Base-by-base conservation (phyloP, 148 eudicot genomes). In the Rheum nobile region DNA sequence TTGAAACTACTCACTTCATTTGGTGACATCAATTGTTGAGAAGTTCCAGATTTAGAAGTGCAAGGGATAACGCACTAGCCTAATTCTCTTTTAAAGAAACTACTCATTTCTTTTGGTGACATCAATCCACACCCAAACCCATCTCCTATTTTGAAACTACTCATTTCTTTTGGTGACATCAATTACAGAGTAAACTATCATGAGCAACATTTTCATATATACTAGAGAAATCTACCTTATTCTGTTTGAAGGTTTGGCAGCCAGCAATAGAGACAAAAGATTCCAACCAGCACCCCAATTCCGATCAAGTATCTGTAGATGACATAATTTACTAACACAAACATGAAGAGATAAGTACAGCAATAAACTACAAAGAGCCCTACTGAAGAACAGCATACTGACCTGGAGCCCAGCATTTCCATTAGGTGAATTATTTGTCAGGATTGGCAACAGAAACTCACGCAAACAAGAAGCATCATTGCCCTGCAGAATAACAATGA, bases 281-380 rank as follows among this genome's bases (percentile, higher is more conserved):
- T 96, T 85, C 99, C 99, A 96, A 63, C 99, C 99, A 26, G 95
- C 95, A 77, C 99, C 99, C 96, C 96, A 96, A 80, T 89, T 92
- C 72, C 99, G 85, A 81, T 96, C 99, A 71, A 96, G 94, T 52
- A 96, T 96, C 99, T 96, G 84, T 52, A 78, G 55, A 43, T 73
- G 39, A 59, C 19, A 76, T 77, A 41, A 71, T 4, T 29, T 26
- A 78, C 55, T 71, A 78, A 65, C 31, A 38, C 2, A 24, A 0
- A 34, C 37, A 38, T 8, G 75, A 44, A 31, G 13, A 19, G 44
- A 21, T 21, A 44, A 4, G 19, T 34, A 63, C 67, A 63, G 52
- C 48, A 42, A 32, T n/a, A 46, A 50, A 42, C 22, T 65, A 46
- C 57, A 47, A 24, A 22, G 61, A 38, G 55, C 72, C 39, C 2